phyloP scores from a whole-genome alignment of 2,329 filamentous ascomycete genomes.

The Sarocladium strictum region DNA sequence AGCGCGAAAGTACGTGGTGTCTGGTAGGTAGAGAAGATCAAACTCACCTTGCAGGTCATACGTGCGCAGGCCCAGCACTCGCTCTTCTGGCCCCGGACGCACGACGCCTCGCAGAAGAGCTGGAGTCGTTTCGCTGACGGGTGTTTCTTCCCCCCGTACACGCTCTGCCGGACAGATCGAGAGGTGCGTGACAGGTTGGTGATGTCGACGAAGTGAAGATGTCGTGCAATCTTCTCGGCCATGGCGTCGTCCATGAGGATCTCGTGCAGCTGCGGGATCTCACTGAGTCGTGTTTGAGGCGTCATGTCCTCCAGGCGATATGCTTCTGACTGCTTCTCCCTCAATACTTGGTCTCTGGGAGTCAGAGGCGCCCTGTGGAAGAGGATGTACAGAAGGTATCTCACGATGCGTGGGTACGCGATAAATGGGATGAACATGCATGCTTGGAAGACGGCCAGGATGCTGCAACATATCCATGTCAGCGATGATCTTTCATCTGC shows the following conservation, averaged over 20 bases:
- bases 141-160: not conserved
- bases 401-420: not conserved
- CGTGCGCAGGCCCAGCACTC: slow-evolving; percentile 16
- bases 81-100: not conserved
- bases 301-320: not conserved
- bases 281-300: not conserved
- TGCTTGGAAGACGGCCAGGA: not conserved
- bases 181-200: slow-evolving; percentile 13
- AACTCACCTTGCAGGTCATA: slow-evolving; percentile 13
- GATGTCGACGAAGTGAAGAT: slow-evolving; percentile 14
- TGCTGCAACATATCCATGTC: too few species aligned
- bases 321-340: not conserved
- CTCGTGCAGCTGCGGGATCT: not conserved
- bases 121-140: not conserved
- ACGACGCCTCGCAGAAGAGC: slow-evolving; percentile 12
- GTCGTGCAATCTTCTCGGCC: slow-evolving; percentile 7
- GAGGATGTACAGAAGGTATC: not conserved
- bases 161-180: slow-evolving; percentile 8
- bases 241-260: slow-evolving; percentile 11
- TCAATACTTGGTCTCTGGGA: not conserved
- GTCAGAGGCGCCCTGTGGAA: not conserved
- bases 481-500: too few species aligned
- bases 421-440: not conserved
- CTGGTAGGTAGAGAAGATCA: not conserved
- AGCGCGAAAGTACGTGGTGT: too few species aligned